Evolutionary conservation across 23 red algal species (phyloP), one percentile per base, ranked within the genome.

Genomic region (Pyropia haitanensis): DNA sequence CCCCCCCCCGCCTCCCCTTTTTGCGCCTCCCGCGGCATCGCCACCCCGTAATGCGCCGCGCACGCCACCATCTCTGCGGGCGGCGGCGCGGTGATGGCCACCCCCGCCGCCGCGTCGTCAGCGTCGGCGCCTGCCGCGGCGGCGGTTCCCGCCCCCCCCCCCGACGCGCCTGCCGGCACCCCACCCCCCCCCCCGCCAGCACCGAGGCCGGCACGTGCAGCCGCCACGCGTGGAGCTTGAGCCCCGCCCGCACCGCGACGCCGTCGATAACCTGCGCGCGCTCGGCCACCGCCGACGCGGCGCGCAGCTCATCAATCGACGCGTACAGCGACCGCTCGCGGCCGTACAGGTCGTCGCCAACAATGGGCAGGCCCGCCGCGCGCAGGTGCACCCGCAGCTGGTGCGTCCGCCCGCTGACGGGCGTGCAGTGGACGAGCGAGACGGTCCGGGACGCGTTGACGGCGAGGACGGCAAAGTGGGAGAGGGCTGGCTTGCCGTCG

Each of bases 311-410:
- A 9, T 46, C 39, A 13, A 46, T 46, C 1, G 13, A 32, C 53
- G 66, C 68, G 55, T 58, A 58, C 27, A 62, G 76, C 81, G 75
- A 70, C 63, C 60, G 75, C 55, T 58, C 55, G 13, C 48, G 52
- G 51, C 75, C 75, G 53, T 87, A 87, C 3, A 87, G 30, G 59
- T 75, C 71, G 50, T 87, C 81, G 18, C 81, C 81, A 16, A 87
- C 71, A 53, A 87, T 87, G 3, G 81, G 81, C 22, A 87, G 39
- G 2, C 64, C 68, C 18, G 49, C 19, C 29, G 63, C 51, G 16
- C 46, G 54, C 4, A 75, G 72, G 50, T 89, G 84, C n/a, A 89
- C 48, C 29, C 84, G 73, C 21, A 89, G 76, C 49, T 89, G 84
- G 63, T 89, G 84, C 16, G 84, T 89, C 58, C 84, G 54, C 20